Base-by-base conservation (phyloP, 345 rosid species). In the Eucalyptus globulus region DNA sequence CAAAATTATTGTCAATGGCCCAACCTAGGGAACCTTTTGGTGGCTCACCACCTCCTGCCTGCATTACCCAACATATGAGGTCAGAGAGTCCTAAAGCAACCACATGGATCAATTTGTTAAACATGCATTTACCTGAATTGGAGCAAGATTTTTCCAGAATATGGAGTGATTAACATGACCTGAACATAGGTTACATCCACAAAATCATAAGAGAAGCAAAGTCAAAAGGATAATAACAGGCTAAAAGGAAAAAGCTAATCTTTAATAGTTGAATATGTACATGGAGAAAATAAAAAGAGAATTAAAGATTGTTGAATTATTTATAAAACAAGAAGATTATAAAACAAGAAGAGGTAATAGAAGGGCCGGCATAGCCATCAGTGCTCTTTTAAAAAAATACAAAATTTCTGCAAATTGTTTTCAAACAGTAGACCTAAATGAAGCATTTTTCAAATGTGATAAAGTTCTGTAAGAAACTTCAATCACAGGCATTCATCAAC, bases 11-110 rank as follows among this genome's bases (percentile, higher is more conserved):
- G 89, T 96, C 98, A 90, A 97, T 97, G 69, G 98, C 98, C 88
- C 93, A 89, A 4, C 98, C 99, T 87, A 98, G 92, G 53, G 97
- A 89, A 76, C 95, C 93, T 22, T 96, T 93, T 50, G 99, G 99
- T 89, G 97, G 96, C 88, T 95, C 99, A 88, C 99, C 99, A 67
- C 99, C 99, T 90, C 99, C 99, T 94, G 93, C 94, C 99, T 98
- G 93, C 87, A 88, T 93, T 76, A 58, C 14, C 62, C 88, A 40
- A 80, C 67, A 15, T 67, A 26, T 90, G 65, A 86, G 90, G 34
- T 54, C 88, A 90, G 6, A 14, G 24, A 31, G 45, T 83, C 80
- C 54, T 49, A 45, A 76, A 29, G 45, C 5, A 49, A 15, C 22
- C 27, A 2, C 87, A 86, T 86, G 24, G 87, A 11, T 60, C 85